A percentile compares a stretch with the other conserved stretches of the same genome.
Conservation (phyloP, 106 monocot genomes). For the Phalaenopsis equestris region DNA sequence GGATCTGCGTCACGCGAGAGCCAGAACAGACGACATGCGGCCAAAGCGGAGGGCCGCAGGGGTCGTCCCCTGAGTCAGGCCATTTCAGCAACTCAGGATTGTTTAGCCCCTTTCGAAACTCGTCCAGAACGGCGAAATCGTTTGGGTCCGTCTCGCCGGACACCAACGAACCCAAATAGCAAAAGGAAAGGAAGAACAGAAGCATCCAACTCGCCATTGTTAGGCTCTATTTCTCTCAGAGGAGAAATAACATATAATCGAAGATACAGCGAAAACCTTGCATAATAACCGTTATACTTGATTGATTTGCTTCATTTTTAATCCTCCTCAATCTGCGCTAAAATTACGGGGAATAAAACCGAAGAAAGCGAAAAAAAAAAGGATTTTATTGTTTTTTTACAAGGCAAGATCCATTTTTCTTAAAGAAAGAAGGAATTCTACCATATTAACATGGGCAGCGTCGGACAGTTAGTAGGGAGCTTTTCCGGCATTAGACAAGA, state of each 20-base stretch:
- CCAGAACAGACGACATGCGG: constrained; percentile 37
- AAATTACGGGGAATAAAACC: not conserved
- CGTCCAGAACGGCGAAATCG: constrained; percentile 11
- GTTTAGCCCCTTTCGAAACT: constrained; percentile 13
- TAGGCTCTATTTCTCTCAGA: no score
- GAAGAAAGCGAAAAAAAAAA: not conserved
- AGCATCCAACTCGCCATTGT: not conserved
- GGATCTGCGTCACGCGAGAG: constrained; percentile 47
- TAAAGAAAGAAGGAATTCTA: not conserved
- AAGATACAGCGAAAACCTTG: not conserved
- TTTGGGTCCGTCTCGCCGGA: constrained; percentile 12
- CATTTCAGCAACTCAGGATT: constrained; percentile 21
- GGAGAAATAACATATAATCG: not conserved
- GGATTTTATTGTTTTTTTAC: not conserved
- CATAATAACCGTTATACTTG: not conserved
- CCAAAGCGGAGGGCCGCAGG: constrained; percentile 35
- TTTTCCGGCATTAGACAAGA: not conserved
- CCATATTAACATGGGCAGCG: not conserved
- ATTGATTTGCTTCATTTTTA: not conserved
- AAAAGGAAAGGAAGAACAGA: not conserved
- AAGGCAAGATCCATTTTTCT: not conserved
- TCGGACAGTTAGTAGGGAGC: not conserved
- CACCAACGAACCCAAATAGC: not conserved
- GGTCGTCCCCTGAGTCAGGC: constrained; percentile 13
- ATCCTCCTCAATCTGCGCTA: not conserved